Evolutionary conservation across 345 rosid species (phyloP).

Genomic region (Boechera stricta): DNA sequence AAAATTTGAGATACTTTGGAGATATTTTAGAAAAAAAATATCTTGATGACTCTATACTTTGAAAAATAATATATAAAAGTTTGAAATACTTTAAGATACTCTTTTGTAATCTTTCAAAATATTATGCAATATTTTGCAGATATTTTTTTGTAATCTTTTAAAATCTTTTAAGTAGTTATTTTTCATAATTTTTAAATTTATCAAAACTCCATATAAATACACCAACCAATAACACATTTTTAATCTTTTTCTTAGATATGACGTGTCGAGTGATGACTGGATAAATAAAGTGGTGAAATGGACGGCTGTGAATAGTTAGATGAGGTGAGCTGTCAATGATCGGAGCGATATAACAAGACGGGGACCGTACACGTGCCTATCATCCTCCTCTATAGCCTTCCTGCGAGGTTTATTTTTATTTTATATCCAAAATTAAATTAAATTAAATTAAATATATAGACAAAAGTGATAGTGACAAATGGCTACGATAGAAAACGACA

Average conservation of each 20-base stretch:
- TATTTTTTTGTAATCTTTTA: too few species aligned
- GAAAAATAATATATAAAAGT: too few species aligned
- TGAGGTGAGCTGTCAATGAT: conserved; percentile 38
- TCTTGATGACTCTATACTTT: too few species aligned
- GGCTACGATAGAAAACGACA: conserved; percentile 47
- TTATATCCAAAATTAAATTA: background rate
- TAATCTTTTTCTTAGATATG: background rate
- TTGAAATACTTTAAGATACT: too few species aligned
- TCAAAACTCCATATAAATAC: too few species aligned
- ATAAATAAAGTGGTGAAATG: conserved; percentile 29
- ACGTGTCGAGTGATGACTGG: conserved; percentile 34
- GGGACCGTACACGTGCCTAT: conserved; percentile 44
- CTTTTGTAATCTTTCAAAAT: too few species aligned
- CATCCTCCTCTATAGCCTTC: conserved; percentile 28
- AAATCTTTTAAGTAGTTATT: too few species aligned
- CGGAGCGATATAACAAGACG: conserved; percentile 8
- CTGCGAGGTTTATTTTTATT: conserved; percentile 19
- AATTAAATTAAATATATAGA: background rate
- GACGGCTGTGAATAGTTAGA: conserved; percentile 36
- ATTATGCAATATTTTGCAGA: too few species aligned
- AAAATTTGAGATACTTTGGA: too few species aligned
- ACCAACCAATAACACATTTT: too few species aligned
- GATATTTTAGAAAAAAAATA: too few species aligned
- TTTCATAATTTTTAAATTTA: too few species aligned
- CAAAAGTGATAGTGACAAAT: conserved; percentile 46